Evolutionary conservation across 441 rosid species (phyloP), one percentile per base, ranked within the genome.

Genomic region (Populus tomentosa): DNA sequence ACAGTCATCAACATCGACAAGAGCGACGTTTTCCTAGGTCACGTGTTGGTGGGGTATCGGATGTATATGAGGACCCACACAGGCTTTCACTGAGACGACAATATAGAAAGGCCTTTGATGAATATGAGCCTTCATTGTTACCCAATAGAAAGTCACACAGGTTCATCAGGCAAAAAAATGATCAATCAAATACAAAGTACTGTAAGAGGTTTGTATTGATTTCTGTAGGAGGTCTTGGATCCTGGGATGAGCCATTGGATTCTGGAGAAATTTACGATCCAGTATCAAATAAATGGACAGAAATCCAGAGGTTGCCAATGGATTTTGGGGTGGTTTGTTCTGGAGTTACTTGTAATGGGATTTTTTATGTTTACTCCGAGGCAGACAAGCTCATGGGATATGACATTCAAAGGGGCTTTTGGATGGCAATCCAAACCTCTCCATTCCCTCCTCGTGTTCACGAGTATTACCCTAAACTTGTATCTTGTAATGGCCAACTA

Each of bases 191-290:
- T 59, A 40, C 81, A 7, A 94, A 80, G 77, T 75, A 78, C 77
- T 80, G 82, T 63, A 89, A 82, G 83, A 90, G 91, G 79, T 89
- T 90, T 70, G 89, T 92, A 80, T 75, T 94, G 84, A 86, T 95
- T 64, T 92, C 89, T 73, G 89, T 94, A 1, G 97, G 98, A 67
- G 99, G 99, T 61, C 83, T 85, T 32, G 99, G 98, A 70, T 83
- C 93, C 40, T 87, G 92, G 87, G 97, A 94, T 21, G 99, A 94
- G 85, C 93, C 92, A 11, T 74, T 95, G 36, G 97, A 95, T 87
- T 92, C 98, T n/a, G 99, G 95, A 70, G 99, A 95, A 83, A 89
- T 95, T 32, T 95, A 92, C 38, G 99, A 95, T 84, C 90, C 97
- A 21, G 65, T 83, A 6, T 83, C 91, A 24, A 95, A 95, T 86